Evolutionary conservation across 2,329 filamentous ascomycete species (phyloP).

Genomic region (Thielaviopsis punctulata): DNA sequence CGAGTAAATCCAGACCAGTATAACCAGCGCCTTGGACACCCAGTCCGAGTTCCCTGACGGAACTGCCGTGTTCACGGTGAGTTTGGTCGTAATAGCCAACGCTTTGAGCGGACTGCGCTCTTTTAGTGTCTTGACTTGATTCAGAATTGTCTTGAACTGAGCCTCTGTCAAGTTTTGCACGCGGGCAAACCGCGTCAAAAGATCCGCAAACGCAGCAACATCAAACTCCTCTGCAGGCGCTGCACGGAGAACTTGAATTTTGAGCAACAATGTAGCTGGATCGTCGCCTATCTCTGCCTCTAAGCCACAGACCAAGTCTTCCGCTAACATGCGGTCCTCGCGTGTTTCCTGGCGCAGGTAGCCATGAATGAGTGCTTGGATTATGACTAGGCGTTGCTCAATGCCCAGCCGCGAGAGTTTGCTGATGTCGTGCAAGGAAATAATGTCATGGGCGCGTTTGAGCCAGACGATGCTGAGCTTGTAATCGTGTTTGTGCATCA

Average conservation of each 20-base stretch:
- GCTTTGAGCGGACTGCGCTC: constrained; percentile 32
- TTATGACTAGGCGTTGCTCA: constrained; percentile 48
- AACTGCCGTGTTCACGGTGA: constrained; percentile 42
- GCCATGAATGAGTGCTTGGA: constrained; percentile 43
- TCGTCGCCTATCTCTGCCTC: constrained; percentile 46
- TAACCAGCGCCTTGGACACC: constrained; percentile 53
- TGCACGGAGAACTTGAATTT: constrained; percentile 45
- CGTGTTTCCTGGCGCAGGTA: constrained; percentile 30
- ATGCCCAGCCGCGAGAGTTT: constrained; percentile 38
- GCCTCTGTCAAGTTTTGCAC: constrained; percentile 40
- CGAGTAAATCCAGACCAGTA: constrained; percentile 48
- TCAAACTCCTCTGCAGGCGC: constrained; percentile 31
- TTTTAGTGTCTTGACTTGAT: constrained; percentile 50
- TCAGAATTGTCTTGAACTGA: constrained; percentile 48
- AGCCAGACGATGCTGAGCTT: constrained; percentile 39
- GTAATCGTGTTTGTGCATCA: constrained; percentile 35
- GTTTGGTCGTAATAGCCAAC: constrained; percentile 38
- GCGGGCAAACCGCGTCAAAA: constrained; percentile 44
- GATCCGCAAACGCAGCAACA: constrained; percentile 28
- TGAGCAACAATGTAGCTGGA: constrained; percentile 48
- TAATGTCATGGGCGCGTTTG: constrained; percentile 42
- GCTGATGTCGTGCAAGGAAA: constrained; percentile 38
- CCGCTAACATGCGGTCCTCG: constrained; percentile 33
- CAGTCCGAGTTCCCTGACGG: constrained; percentile 33
- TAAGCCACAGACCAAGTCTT: constrained; percentile 40